Evolutionary conservation across 805 yeast genomes (phyloP).

Genomic region (Candida coquimbonensis): DNA sequence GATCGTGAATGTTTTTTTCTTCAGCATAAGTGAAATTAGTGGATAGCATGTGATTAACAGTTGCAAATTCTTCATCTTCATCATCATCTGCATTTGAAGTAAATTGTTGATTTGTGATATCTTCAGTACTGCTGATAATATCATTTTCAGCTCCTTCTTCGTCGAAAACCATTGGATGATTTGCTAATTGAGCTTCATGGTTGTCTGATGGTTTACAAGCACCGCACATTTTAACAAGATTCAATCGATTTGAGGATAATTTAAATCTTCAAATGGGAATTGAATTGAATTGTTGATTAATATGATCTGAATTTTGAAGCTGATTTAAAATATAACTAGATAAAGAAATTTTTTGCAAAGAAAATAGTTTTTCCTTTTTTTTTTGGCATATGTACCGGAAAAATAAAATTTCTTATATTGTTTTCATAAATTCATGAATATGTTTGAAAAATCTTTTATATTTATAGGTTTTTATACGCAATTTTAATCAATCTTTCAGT

Average conservation of each 20-base stretch:
- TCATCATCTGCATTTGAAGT: slow-evolving; percentile 2
- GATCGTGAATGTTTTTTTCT: slow-evolving; percentile 55
- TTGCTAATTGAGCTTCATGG: not conserved
- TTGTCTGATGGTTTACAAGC: not conserved
- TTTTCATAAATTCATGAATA: no score
- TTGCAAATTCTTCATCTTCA: slow-evolving; percentile 16
- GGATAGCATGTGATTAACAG: slow-evolving; percentile 24
- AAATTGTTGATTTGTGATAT: not conserved
- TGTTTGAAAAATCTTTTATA: not conserved
- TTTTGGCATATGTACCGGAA: no score
- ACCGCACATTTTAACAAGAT: slow-evolving; percentile 1
- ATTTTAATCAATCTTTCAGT: not conserved
- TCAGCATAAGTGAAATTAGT: slow-evolving; percentile 62
- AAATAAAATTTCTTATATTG: no score
- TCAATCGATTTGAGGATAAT: no score
- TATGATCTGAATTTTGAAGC: not conserved
- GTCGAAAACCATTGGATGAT: slow-evolving; percentile 1
- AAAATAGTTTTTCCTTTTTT: no score
- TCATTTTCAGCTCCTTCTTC: not conserved
- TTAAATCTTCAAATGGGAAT: no score
- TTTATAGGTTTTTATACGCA: not conserved
- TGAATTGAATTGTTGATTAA: no score
- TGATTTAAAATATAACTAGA: not conserved
- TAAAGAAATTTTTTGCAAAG: no score
- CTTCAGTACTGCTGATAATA: not conserved